Evolutionary conservation across 768 basidiomycete genomes (phyloP), one percentile per base, ranked within the genome.

Genomic region (Calocybe gangraenosa): DNA sequence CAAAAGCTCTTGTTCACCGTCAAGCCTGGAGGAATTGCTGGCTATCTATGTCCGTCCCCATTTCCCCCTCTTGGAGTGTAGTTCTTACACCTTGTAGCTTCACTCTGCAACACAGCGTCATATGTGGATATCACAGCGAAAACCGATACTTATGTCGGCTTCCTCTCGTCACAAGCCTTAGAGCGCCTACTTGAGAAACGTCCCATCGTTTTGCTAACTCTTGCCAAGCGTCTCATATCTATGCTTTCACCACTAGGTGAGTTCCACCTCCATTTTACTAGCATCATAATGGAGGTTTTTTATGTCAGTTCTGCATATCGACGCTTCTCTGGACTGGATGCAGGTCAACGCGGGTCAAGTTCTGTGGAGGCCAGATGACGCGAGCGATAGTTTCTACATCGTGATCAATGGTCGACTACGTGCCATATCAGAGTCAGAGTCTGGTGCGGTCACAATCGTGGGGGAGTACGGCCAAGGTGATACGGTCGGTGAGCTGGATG

Each of bases 381-480:
- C 69, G 37, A 92, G 94, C 51, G 91, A 97, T 58, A 94, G 92
- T 55, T 97, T 98, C 65, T 98, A 96, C 62, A 96, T 99, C 48
- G 96, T 95, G 50, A 90, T 95, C 61, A 95, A 98, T 59, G 96
- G 96, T 39, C 92, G 96, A 54, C 69, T 99, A 14, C 82, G 96
- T 50, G 89, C 92, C 2, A 85, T 98, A 48, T 75, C 80, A 11
- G 93, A 97, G 57, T 80, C 79, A 18, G 82, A 86, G 20, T 74
- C 70, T 21, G 91, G 88, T 4, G 81, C 75, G 28, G 83, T 95
- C 30, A 78, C 78, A 8, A 93, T 97, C 38, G 73, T 87, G 2
- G 90, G 83, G 7, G 96, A 99, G 69, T 95, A 95, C 57, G 96
- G 96, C 31, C 94, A 97, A 64, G 94, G 93, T 8, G 95, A 98